Conservation (phyloP, 2,329 filamentous ascomycete species). For the Scedosporium apiospermum region DNA sequence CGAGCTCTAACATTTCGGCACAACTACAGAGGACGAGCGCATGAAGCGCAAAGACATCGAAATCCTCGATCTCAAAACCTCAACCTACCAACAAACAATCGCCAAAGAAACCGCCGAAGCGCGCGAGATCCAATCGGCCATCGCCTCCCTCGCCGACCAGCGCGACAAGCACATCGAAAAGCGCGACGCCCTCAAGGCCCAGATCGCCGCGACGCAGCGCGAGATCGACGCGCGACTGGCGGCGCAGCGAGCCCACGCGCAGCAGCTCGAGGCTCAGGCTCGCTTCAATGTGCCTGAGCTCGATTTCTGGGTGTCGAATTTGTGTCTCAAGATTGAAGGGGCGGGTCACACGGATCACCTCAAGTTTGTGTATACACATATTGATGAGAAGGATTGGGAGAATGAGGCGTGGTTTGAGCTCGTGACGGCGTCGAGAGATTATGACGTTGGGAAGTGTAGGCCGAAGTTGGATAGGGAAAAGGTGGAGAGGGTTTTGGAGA, state of each 20-base stretch:
- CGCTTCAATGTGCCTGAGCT: conserved; percentile 88
- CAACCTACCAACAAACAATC: conserved; percentile 63
- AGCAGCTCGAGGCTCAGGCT: conserved; percentile 71
- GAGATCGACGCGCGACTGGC: conserved; percentile 61
- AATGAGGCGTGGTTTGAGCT: conserved; percentile 91
- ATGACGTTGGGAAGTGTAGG: conserved; percentile 70
- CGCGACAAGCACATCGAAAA: conserved; percentile 49
- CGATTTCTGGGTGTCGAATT: conserved; percentile 88
- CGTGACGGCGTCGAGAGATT: conserved; percentile 70
- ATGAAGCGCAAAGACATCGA: conserved; percentile 84
- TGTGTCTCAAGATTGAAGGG: conserved; percentile 84
- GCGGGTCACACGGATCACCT: conserved; percentile 74
- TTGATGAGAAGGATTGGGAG: conserved; percentile 81
- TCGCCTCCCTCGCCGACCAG: conserved; percentile 47
- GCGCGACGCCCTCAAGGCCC: conserved; percentile 47
- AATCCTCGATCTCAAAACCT: conserved; percentile 63
- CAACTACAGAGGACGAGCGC: conserved; percentile 68
- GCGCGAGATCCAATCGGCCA: conserved; percentile 60
- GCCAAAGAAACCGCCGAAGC: conserved; percentile 69
- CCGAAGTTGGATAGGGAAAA: conserved; percentile 75
- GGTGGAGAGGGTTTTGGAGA: conserved; percentile 66
- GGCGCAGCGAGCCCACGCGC: conserved; percentile 63
- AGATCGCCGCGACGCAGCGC: conserved; percentile 58
- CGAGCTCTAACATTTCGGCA: background rate
- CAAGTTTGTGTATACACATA: conserved; percentile 81